Base-by-base conservation (phyloP, 179 eudicot species). In the Camellia oleifera region DNA sequence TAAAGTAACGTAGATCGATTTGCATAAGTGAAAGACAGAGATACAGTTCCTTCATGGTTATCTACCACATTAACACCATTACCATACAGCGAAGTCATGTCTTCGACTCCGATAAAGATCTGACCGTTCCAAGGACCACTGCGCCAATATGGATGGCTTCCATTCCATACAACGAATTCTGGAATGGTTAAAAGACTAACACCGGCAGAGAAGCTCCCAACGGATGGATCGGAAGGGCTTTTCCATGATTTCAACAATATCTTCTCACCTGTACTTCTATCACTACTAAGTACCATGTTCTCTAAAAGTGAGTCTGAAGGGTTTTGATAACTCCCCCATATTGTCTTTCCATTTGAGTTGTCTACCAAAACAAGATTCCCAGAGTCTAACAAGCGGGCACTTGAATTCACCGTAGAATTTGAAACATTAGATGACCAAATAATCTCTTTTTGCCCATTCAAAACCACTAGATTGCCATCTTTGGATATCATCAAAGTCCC, bases 81-180 rank as follows among this genome's bases (percentile, higher is more conserved):
- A 2, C 12, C 10, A 57, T 74, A 56, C 1, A 14, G 0, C 0
- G 65, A 57, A 54, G 1, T 42, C 77, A 57, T 56, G 18, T 4
- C 4, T 2, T 18, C 74, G 3, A 86, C 67, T 66, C 88, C 88
- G 3, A 81, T 68, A 18, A 87, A 84, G 42, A 58, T 65, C 62
- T 83, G 78, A 18, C 84, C 84, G 42, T 83, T 74, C 89, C 88
- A 87, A 3, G 86, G 88, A 10, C 83, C 84, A 46, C 69, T 81
- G n/a, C 89, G 53, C 81, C 77, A 85, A 26, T 75, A 60, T 10
- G 73, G 81, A 1, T 12, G 78, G 72, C 62, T 69, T 18, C 44
- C 74, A 42, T 83, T 85, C 86, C 82, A 78, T 3, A 83, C 40
- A 13, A 79, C 56, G 12, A 76, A 3, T 53, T 87, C 82, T 20